Conservation (phyloP, 345 rosid genomes). For the Hibiscus tridactylites region DNA sequence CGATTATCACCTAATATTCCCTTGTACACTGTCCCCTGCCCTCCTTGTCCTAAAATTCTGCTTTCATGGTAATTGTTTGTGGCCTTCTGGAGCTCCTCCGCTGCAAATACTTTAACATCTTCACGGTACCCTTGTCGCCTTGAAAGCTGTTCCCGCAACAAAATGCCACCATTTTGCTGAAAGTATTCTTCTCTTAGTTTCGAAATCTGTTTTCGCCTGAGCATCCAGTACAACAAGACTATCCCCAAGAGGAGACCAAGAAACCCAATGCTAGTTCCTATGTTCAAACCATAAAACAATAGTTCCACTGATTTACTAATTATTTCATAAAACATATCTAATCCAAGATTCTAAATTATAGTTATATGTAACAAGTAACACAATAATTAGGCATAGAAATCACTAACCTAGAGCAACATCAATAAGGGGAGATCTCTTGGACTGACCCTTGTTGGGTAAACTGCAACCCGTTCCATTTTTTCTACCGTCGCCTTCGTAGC, state of each 20-base stretch:
- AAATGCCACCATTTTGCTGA: conserved; percentile 26
- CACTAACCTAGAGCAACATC: not conserved
- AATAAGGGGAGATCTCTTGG: not conserved
- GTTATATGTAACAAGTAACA: too few relatives aligned
- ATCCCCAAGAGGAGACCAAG: not conserved
- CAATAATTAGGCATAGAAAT: not conserved
- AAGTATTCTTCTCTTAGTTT: conserved; percentile 16
- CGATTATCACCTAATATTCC: conserved; percentile 26
- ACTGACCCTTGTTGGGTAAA: not conserved
- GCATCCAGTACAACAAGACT: conserved; percentile 4
- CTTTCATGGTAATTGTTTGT: conserved; percentile 28
- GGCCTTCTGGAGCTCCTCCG: conserved; percentile 31
- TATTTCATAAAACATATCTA: not conserved
- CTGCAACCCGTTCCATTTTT: conserved; percentile 5
- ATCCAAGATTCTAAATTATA: too few relatives aligned
- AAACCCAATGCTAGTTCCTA: not conserved
- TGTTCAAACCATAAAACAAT: not conserved
- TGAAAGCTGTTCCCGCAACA: conserved; percentile 24
- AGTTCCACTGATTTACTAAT: not conserved
- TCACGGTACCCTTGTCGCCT: conserved; percentile 9
- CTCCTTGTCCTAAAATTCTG: conserved; percentile 32
- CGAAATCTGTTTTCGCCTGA: conserved; percentile 4
- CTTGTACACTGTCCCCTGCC: conserved; percentile 39
- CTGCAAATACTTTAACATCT: conserved; percentile 19
- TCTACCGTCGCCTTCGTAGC: not conserved